Conservation (phyloP, 2,329 filamentous ascomycete genomes). For the Penicillium sp. region DNA sequence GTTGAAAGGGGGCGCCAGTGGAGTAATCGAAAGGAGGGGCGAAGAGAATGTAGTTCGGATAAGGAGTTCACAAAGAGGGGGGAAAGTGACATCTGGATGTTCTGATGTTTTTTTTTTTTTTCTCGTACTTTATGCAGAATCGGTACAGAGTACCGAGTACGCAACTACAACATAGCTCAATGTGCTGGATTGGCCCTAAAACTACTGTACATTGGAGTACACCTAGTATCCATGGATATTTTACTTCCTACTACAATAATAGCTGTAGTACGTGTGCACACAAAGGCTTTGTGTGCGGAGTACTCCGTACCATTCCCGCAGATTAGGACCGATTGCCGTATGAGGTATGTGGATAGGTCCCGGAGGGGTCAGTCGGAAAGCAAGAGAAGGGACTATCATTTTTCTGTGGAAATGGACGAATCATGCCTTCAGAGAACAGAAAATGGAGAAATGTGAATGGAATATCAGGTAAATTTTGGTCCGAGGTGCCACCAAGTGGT, state of each 20-base stretch:
- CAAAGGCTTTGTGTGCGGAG: neutral
- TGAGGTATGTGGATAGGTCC: neutral
- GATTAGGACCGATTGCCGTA: neutral
- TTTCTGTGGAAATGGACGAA: neutral
- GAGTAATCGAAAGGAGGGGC: neutral
- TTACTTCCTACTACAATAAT: neutral
- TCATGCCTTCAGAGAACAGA: neutral
- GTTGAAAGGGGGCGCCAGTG: neutral
- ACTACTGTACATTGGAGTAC: neutral
- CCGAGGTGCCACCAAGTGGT: neutral
- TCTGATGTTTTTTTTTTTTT: neutral
- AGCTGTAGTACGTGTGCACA: neutral
- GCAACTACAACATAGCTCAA: neutral
- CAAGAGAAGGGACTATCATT: neutral
- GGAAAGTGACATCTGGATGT: neutral
- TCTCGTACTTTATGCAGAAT: slow-evolving; percentile 1
- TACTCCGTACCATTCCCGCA: neutral
- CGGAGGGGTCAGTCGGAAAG: slow-evolving; percentile 1
- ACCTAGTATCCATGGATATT: neutral
- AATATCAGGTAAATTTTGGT: neutral
- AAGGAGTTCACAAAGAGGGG: slow-evolving; percentile 1
- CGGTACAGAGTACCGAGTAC: neutral
- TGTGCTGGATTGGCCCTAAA: neutral
- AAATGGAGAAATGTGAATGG: neutral
- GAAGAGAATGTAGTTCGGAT: neutral